A percentile compares a stretch with the other conserved stretches of the same genome.
phyloP scores from a whole-genome alignment of 169 alveolate species.

The Cryptosporidium sp. region DNA sequence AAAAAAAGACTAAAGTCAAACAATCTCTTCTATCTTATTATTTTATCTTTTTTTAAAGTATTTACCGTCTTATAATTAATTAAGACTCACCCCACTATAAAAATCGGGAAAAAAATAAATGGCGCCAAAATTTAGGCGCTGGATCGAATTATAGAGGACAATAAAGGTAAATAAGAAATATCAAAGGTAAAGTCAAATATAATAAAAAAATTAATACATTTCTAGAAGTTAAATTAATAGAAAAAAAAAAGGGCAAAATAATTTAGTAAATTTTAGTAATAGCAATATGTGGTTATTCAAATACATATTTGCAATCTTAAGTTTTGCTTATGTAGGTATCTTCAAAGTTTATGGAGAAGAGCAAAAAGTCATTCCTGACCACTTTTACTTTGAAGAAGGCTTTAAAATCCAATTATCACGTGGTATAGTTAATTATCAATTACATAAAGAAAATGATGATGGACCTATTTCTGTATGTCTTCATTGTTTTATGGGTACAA shows the following conservation, averaged over 20 bases:
- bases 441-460: background rate
- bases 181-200: background rate
- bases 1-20: too few relatives aligned
- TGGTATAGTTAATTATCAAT: constrained; percentile 50
- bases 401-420: background rate
- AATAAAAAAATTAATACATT: background rate
- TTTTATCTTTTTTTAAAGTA: background rate
- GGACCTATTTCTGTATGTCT: constrained; percentile 54
- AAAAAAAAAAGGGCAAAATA: background rate
- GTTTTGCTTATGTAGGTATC: background rate
- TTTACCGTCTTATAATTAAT: background rate
- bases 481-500: constrained; percentile 70
- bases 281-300: background rate
- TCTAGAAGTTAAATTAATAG: background rate
- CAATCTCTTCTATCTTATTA: background rate
- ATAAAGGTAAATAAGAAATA: background rate
- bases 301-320: background rate
- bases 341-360: background rate
- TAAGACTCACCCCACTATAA: background rate
- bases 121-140: constrained; percentile 17
- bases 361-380: constrained; percentile 53
- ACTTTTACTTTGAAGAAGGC: constrained; percentile 49
- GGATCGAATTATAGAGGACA: constrained; percentile 42
- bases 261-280: background rate
- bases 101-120: background rate